Conservation (phyloP, 176 grass and related monocot species). For the Musa itinerans region DNA sequence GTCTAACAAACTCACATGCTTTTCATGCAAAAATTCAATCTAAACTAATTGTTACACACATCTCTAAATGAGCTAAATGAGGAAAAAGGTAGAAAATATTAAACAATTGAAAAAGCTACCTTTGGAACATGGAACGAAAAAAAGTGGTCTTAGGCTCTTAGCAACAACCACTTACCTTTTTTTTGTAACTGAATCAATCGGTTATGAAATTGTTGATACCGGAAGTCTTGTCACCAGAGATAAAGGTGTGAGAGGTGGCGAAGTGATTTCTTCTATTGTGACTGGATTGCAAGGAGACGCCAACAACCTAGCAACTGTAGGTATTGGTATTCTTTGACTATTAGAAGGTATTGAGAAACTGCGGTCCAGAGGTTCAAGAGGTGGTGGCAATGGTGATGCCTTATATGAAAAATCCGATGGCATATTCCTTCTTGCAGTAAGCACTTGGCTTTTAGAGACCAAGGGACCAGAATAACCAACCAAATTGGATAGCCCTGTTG, state of each 20-base stretch:
- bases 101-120: too few species aligned
- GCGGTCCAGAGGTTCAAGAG: slow-evolving; percentile 48
- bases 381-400: slow-evolving; percentile 51
- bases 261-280: slow-evolving; percentile 40
- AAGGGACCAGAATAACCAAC: slow-evolving; percentile 92
- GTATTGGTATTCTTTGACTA: slow-evolving; percentile 54
- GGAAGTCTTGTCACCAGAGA: slow-evolving; percentile 36
- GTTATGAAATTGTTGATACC: slow-evolving; percentile 43
- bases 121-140: neutral
- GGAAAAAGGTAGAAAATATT: too few species aligned
- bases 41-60: too few species aligned
- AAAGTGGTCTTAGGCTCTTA: neutral
- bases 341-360: slow-evolving; percentile 70
- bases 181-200: slow-evolving; percentile 27
- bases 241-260: slow-evolving; percentile 44
- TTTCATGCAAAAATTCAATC: too few species aligned
- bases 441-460: slow-evolving; percentile 49
- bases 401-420: slow-evolving; percentile 30
- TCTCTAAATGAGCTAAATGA: too few species aligned
- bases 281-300: slow-evolving; percentile 43
- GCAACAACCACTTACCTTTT: slow-evolving; percentile 13
- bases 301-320: slow-evolving; percentile 49
- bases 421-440: slow-evolving; percentile 24
- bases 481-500: slow-evolving; percentile 34
- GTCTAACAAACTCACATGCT: too few species aligned